Base-by-base conservation (phyloP, 1,284 basidiomycete genomes). In the Cystobasidiaceae sp. region DNA sequence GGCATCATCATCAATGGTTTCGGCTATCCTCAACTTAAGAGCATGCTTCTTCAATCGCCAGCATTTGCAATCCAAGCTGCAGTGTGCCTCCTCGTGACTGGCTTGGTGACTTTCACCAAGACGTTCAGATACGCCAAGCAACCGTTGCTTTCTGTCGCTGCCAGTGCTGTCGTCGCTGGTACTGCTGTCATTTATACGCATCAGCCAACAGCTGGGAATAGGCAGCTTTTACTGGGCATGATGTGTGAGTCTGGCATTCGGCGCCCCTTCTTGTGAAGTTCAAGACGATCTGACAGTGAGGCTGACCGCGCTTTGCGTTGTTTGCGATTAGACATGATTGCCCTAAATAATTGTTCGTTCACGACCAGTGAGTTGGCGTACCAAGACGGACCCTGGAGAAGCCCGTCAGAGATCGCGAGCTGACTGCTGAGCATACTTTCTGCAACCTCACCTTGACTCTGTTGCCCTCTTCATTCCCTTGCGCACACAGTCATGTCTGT, bases 401-500 rank as follows among this genome's bases (percentile, higher is more conserved):
- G n/a, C n/a, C n/a, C n/a, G n/a, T n/a, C n/a, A n/a, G n/a, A n/a
- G n/a, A n/a, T n/a, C n/a, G n/a, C n/a, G n/a, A n/a, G n/a, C n/a
- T n/a, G n/a, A n/a, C n/a, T n/a, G n/a, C n/a, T n/a, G n/a, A n/a
- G n/a, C n/a, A n/a, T n/a, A n/a, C 37, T n/a, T 39, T 39, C 11
- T 39, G 37, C 37, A 39, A n/a, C 11, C 37, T 39, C 11, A 39
- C 37, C 11, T 39, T 39, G 37, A 39, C 37, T 39, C 37, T 11
- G n/a, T 39, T 39, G 37, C n/a, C 37, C 37, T 39, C n/a, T 39
- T 39, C 37, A 11, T n/a, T n/a, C n/a, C n/a, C n/a, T n/a, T n/a
- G n/a, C n/a, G n/a, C 67, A 68, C 19, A 34, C 74, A 0, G 71
- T 71, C 49, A 21, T 56, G 32, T 44, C 41, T 4, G 71, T 67